These are phyloP conservation scores for Fusarium citri DNA, from an alignment of 2,329 filamentous ascomycete species.

Conservation along the genomic window DNA sequence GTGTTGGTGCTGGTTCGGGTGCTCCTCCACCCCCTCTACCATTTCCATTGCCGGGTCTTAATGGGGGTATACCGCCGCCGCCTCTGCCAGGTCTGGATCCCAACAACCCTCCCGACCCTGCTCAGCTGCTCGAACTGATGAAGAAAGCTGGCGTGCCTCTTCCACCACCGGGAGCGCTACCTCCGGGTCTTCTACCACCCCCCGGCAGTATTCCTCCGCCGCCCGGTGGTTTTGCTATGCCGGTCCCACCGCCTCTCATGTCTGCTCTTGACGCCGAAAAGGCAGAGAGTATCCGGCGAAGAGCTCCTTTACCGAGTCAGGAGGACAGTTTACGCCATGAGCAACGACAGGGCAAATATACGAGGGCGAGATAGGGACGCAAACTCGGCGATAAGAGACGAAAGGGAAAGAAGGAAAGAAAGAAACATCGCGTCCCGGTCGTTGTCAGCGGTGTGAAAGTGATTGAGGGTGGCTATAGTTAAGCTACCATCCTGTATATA, in stretches of 20 bases:
- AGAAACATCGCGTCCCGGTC: neutral
- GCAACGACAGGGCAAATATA: conserved; percentile 74
- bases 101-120: conserved; percentile 70
- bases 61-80: conserved; percentile 59
- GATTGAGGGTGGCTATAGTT: conserved; percentile 5
- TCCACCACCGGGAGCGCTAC: conserved; percentile 62
- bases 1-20: conserved; percentile 58
- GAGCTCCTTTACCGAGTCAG: conserved; percentile 83
- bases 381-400: conserved; percentile 6
- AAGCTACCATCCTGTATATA: conserved; percentile 1
- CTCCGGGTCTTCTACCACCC: conserved; percentile 59
- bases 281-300: conserved; percentile 55
- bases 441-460: neutral
- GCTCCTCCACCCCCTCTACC: conserved; percentile 63
- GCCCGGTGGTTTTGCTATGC: conserved; percentile 50
- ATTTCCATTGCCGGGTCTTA: conserved; percentile 63
- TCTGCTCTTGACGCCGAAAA: conserved; percentile 51
- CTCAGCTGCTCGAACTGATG: conserved; percentile 72
- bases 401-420: no score
- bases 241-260: conserved; percentile 55
- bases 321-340: conserved; percentile 84
- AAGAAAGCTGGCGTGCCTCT: conserved; percentile 72
- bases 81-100: conserved; percentile 68
- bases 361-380: conserved; percentile 58
- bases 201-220: conserved; percentile 52